Conservation (phyloP, 116 monocot genomes). For the Papilionanthe hybrid region DNA sequence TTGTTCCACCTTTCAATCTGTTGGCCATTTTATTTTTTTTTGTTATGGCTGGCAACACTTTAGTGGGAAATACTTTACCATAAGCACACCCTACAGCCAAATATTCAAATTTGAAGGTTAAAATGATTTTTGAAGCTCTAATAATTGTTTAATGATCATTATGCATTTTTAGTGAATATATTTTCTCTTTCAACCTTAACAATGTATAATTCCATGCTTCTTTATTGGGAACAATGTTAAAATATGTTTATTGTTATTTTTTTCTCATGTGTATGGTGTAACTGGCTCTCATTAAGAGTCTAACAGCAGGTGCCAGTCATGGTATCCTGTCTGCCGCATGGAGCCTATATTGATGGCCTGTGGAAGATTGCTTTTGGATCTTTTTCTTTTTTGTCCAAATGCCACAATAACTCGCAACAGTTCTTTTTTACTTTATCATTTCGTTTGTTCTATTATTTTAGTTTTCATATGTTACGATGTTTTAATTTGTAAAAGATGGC, state of each 20-base stretch:
- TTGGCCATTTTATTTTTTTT: background rate
- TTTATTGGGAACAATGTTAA: too few species aligned
- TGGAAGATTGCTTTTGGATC: constrained; percentile 15
- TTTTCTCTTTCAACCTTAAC: too few species aligned
- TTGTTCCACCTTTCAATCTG: background rate
- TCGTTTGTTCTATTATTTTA: too few species aligned
- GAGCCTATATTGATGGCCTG: constrained; percentile 10
- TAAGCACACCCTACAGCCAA: background rate
- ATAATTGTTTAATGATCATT: too few species aligned
- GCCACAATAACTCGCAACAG: constrained; percentile 13
- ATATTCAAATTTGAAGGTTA: too few species aligned
- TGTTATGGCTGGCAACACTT: background rate
- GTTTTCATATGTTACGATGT: background rate
- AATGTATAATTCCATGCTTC: too few species aligned
- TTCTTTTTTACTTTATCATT: too few species aligned
- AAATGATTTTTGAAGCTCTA: too few species aligned
- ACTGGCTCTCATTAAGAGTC: background rate
- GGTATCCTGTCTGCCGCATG: constrained; percentile 13
- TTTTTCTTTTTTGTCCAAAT: constrained; percentile 5
- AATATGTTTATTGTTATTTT: too few species aligned
- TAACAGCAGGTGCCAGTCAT: background rate
- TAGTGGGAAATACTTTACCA: background rate
- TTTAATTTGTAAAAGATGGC: background rate
- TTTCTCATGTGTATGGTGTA: background rate
- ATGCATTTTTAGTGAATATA: too few species aligned